phyloP scores from a whole-genome alignment of 176 grass and related monocot species.

The Raddia guianensis region DNA sequence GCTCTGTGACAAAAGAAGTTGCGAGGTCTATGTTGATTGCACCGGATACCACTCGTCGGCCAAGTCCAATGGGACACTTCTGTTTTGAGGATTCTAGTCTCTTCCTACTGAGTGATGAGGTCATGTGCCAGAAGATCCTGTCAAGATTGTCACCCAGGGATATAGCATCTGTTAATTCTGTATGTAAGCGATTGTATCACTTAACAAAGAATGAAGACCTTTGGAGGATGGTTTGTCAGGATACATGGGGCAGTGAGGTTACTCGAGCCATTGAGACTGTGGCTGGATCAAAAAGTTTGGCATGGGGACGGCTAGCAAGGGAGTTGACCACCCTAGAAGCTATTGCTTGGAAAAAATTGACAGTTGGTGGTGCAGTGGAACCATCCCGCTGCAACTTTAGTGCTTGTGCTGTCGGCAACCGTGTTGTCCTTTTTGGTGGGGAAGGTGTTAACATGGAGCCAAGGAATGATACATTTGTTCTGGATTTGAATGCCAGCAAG shows the following conservation, averaged over 20 bases:
- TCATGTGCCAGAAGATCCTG: conserved; percentile 80
- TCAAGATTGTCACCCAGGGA: conserved; percentile 81
- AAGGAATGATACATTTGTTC: conserved; percentile 96
- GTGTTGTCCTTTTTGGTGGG: conserved; percentile 91
- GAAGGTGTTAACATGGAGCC: conserved; percentile 97
- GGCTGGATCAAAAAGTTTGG: conserved; percentile 72
- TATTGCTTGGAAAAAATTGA: conserved; percentile 79
- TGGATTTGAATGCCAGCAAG: conserved; percentile 83
- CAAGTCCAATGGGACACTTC: conserved; percentile 46
- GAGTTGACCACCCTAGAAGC: conserved; percentile 90
- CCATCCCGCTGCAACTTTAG: conserved; percentile 97
- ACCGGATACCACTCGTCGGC: conserved; percentile 33
- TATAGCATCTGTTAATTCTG: conserved; percentile 89
- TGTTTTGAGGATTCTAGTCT: conserved; percentile 66
- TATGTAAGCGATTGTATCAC: conserved; percentile 67
- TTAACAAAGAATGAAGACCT: conserved; percentile 90
- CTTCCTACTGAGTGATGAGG: conserved; percentile 82
- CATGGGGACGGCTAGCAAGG: conserved; percentile 78
- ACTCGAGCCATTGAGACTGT: conserved; percentile 74
- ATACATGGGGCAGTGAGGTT: conserved; percentile 81
- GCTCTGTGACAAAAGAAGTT: conserved; percentile 48
- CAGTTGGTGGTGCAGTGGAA: conserved; percentile 78
- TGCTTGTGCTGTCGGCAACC: conserved; percentile 88
- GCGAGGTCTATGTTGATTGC: conserved; percentile 37
- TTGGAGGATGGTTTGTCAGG: conserved; percentile 98